Conservation (phyloP, 2,329 filamentous ascomycete genomes). For the Aspergillus sclerotialis region DNA sequence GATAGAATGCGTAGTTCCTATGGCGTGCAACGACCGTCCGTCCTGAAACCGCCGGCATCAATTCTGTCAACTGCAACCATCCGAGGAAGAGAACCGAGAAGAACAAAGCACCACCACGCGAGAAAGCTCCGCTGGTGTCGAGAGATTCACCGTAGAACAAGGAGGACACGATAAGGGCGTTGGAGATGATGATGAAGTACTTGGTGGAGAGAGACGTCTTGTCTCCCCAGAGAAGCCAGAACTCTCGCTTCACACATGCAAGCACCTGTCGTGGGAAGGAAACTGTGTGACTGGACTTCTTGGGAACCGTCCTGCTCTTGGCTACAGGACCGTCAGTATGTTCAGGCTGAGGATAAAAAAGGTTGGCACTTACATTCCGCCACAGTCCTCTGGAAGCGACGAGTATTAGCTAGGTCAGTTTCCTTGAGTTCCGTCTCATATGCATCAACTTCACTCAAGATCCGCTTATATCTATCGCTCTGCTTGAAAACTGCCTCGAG, state of each 20-base stretch:
- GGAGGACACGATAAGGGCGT: conserved; percentile 68
- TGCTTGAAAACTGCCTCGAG: conserved; percentile 61
- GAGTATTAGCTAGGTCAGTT: conserved; percentile 54
- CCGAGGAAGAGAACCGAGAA: conserved; percentile 61
- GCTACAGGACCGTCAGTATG: conserved; percentile 9
- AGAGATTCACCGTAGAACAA: conserved; percentile 65
- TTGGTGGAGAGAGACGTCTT: conserved; percentile 70
- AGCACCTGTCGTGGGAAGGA: conserved; percentile 64
- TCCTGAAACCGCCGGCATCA: conserved; percentile 69
- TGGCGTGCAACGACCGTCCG: conserved; percentile 63
- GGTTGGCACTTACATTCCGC: conserved; percentile 43
- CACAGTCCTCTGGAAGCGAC: conserved; percentile 60
- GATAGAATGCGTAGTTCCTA: conserved; percentile 62
- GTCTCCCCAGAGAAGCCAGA: conserved; percentile 72
- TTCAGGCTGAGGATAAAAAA: not conserved
- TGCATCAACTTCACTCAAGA: conserved; percentile 54
- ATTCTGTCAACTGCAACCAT: conserved; percentile 69
- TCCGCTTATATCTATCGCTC: conserved; percentile 54
- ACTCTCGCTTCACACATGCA: conserved; percentile 59
- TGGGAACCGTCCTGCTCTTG: conserved; percentile 59
- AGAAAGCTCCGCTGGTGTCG: conserved; percentile 56
- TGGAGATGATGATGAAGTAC: conserved; percentile 68
- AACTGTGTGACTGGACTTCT: conserved; percentile 70
- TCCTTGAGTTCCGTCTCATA: conserved; percentile 54
- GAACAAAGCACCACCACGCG: conserved; percentile 57